Percentiles rank a stretch among this genome's conserved stretches.
Conservation (phyloP, 2,329 filamentous ascomycete genomes). For the Emmonsia crescens region DNA sequence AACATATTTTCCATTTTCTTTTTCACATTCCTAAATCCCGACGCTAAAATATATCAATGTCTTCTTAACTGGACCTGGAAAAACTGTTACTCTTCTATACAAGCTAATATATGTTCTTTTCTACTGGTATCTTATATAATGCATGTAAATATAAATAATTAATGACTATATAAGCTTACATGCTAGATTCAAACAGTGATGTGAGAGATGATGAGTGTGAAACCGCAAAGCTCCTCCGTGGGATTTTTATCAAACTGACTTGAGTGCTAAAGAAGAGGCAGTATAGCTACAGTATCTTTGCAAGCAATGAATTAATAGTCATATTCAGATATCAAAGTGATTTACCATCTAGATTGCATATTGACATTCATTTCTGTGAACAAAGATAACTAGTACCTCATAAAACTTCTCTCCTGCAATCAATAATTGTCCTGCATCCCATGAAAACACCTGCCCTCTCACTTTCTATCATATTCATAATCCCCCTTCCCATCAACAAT, state of each 20-base stretch:
- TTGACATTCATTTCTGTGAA: neutral
- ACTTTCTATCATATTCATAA: neutral
- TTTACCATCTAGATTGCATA: neutral
- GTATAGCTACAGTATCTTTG: neutral
- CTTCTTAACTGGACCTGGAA: neutral
- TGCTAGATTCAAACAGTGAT: neutral
- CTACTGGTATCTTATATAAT: neutral
- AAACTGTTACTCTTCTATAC: neutral
- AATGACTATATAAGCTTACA: neutral
- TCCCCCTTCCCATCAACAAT: neutral
- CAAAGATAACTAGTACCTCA: neutral
- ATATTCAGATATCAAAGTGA: neutral
- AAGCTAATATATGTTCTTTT: neutral
- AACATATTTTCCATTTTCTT: neutral
- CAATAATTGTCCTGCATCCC: neutral
- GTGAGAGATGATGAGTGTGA: neutral
- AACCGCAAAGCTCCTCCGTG: neutral
- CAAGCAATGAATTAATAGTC: neutral
- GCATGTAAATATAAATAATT: conserved; percentile 1
- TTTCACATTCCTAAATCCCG: neutral
- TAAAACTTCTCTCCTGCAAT: neutral
- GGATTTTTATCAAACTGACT: neutral
- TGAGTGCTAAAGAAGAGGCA: neutral
- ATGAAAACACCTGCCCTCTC: neutral
- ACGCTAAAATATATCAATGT: neutral